These are phyloP conservation scores for Sordariomycetes sp. DNA, from an alignment of 2,329 filamentous ascomycete genomes.

Conservation along the genomic window DNA sequence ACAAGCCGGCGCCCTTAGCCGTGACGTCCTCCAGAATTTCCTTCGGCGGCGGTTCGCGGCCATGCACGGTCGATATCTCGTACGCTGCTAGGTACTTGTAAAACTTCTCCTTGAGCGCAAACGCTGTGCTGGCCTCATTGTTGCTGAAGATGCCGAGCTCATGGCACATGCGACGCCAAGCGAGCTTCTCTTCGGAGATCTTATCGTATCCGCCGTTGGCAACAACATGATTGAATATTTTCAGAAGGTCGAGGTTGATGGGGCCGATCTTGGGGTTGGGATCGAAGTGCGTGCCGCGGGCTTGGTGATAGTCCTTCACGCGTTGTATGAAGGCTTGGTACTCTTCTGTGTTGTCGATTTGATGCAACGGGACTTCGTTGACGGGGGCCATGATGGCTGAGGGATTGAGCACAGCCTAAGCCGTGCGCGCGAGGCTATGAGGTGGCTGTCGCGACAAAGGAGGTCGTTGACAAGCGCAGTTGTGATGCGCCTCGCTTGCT, in stretches of 20 bases:
- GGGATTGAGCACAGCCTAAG: no score
- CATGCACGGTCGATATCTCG: constrained; percentile 71
- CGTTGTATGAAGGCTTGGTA: constrained; percentile 72
- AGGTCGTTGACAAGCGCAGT: no score
- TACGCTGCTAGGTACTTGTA: constrained; percentile 85
- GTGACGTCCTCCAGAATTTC: constrained; percentile 84
- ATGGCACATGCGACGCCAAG: constrained; percentile 72
- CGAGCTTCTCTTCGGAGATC: constrained; percentile 73
- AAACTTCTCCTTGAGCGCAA: constrained; percentile 78
- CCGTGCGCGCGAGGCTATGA: no score
- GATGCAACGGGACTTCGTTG: constrained; percentile 26
- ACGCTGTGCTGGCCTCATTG: constrained; percentile 76
- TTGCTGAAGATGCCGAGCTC: constrained; percentile 66
- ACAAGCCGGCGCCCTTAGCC: constrained; percentile 72
- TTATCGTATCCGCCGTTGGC: constrained; percentile 78
- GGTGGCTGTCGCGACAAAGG: no score
- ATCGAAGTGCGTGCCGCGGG: constrained; percentile 72
- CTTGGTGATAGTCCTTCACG: constrained; percentile 64
- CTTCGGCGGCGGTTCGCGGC: constrained; percentile 74
- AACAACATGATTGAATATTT: constrained; percentile 70
- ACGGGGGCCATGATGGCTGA: constrained; percentile 19
- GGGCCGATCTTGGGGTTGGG: constrained; percentile 73
- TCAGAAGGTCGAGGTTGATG: constrained; percentile 66
- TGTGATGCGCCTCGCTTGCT: no score
- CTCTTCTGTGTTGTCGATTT: constrained; percentile 55